phyloP scores from a whole-genome alignment of 306 rosid genomes.

The Vigna hirtella region DNA sequence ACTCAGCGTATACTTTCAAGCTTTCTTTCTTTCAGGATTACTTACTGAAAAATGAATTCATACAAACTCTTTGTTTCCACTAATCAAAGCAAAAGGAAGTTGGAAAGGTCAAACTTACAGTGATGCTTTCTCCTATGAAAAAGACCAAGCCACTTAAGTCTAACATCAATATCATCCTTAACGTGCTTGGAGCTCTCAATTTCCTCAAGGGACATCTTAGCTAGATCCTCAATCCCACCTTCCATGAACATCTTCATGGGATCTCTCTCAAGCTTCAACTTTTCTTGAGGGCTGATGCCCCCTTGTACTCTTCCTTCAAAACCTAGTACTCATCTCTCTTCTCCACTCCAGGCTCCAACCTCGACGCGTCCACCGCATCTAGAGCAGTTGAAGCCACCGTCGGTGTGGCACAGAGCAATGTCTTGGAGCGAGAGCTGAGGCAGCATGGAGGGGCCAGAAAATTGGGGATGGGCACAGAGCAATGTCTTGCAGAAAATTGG shows the following conservation, averaged over 20 bases:
- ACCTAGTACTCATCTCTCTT: conserved; percentile 79
- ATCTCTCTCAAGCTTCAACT: conserved; percentile 77
- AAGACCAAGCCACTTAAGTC: conserved; percentile 98
- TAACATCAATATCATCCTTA: conserved; percentile 91
- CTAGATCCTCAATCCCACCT: conserved; percentile 70
- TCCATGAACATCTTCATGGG: conserved; percentile 92
- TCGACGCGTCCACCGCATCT: conserved; percentile 53
- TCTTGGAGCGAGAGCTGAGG: too few species aligned
- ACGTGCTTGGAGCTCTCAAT: conserved; percentile 66
- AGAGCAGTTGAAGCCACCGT: conserved; percentile 46
- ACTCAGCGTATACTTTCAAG: too few species aligned
- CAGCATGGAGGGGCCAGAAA: conserved; percentile 57
- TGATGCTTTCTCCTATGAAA: conserved; percentile 93
- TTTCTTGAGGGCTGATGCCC: conserved; percentile 82
- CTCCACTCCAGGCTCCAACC: conserved; percentile 84
- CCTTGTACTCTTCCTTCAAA: conserved; percentile 72
- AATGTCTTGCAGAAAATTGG: too few species aligned
- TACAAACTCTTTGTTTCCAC: not conserved
- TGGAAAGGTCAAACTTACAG: conserved; percentile 55
- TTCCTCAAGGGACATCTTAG: conserved; percentile 72
- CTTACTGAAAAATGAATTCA: too few species aligned
- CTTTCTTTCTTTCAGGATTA: too few species aligned
- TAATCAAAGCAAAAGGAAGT: conserved; percentile 1
- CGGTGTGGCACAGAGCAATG: conserved; percentile 63
- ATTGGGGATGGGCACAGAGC: too few species aligned